phyloP scores from a whole-genome alignment of 306 rosid genomes.

The Mimosa pudica region DNA sequence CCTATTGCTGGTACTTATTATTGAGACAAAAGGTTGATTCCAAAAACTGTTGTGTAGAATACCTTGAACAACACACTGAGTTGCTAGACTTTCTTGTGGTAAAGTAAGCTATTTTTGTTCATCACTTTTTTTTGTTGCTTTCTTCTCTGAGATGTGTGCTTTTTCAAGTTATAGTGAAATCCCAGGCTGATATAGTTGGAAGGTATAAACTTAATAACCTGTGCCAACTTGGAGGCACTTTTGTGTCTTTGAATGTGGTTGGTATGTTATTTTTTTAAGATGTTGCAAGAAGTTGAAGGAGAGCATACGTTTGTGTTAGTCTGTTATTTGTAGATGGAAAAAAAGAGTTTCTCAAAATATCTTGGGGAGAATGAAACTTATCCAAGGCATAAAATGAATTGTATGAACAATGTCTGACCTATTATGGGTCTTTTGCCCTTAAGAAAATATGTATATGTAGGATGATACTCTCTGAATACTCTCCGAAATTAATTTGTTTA shows the following conservation, averaged over 20 bases:
- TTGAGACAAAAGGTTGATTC: slow-evolving; percentile 84
- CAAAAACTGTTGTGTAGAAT: slow-evolving; percentile 63
- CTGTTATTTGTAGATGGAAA: too few relatives aligned
- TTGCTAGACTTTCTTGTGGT: slow-evolving; percentile 85
- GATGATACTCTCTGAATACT: not conserved
- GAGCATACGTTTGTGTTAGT: not conserved
- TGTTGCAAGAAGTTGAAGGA: not conserved
- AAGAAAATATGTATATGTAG: not conserved
- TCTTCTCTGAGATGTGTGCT: not conserved
- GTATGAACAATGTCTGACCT: too few relatives aligned
- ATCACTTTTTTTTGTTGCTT: not conserved
- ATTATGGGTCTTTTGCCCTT: too few relatives aligned
- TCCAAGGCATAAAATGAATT: too few relatives aligned
- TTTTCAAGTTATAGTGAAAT: not conserved
- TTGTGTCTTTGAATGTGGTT: not conserved
- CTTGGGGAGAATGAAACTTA: not conserved
- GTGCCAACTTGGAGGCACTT: not conserved
- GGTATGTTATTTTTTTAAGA: not conserved
- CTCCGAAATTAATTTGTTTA: slow-evolving; percentile 23
- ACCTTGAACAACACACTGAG: slow-evolving; percentile 80
- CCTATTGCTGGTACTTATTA: slow-evolving; percentile 80
- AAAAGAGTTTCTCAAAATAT: not conserved
- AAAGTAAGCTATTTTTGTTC: slow-evolving; percentile 58
- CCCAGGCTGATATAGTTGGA: not conserved
- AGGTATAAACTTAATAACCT: not conserved